Evolutionary conservation across 805 yeast species (phyloP).

Genomic region (Saturnispora kantuleensis): DNA sequence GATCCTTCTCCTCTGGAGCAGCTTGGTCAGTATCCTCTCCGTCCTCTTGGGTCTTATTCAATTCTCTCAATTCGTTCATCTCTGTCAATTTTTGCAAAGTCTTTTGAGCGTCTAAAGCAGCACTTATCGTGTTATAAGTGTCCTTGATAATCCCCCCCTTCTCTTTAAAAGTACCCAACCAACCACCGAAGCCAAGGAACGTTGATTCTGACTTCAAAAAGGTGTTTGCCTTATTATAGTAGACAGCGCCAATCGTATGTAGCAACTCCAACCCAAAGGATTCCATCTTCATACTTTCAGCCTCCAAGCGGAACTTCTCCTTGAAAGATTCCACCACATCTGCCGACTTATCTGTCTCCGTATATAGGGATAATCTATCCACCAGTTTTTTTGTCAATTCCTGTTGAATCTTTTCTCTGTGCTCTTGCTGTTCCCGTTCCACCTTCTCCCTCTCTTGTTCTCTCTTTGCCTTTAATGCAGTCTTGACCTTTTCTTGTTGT

Average conservation of each 20-base stretch:
- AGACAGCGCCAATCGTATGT: slow-evolving; percentile 73
- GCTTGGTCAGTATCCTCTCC: slow-evolving; percentile 12
- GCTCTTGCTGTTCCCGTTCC: slow-evolving; percentile 68
- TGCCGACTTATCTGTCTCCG: slow-evolving; percentile 51
- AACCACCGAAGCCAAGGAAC: slow-evolving; percentile 78
- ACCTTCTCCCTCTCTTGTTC: slow-evolving; percentile 50
- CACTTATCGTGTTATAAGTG: slow-evolving; percentile 69
- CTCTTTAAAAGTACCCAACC: slow-evolving; percentile 71
- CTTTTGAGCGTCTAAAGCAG: slow-evolving; percentile 82
- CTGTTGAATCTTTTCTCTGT: slow-evolving; percentile 42
- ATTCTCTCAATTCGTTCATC: slow-evolving; percentile 44
- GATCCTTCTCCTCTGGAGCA: neutral
- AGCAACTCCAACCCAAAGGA: slow-evolving; percentile 88
- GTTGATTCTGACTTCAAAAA: slow-evolving; percentile 59
- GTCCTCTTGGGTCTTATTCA: no score
- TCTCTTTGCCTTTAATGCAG: slow-evolving; percentile 27
- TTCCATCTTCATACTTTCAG: slow-evolving; percentile 82
- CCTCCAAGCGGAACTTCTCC: slow-evolving; percentile 46
- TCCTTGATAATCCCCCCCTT: slow-evolving; percentile 77
- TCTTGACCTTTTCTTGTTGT: slow-evolving; percentile 22
- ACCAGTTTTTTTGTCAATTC: slow-evolving; percentile 43
- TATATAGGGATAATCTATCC: slow-evolving; percentile 33
- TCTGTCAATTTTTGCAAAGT: slow-evolving; percentile 65
- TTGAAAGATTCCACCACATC: slow-evolving; percentile 51
- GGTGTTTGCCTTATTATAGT: slow-evolving; percentile 64